A percentile compares a stretch with the other conserved stretches of the same genome.
Conservation (phyloP, 805 yeast genomes). For the Candida hispaniensis region DNA sequence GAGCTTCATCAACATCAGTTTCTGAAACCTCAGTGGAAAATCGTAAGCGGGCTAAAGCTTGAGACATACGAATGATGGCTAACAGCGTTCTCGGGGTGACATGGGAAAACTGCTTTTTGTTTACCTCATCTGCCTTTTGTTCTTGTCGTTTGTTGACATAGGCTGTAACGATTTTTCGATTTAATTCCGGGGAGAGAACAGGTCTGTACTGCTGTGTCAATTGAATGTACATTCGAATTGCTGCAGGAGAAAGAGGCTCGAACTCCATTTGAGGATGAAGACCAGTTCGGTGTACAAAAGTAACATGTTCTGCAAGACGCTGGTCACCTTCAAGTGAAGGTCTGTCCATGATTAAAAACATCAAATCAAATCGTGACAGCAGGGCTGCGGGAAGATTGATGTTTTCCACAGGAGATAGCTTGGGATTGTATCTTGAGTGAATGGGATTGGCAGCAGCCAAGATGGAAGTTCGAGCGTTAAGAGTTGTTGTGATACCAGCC, state of each 20-base stretch:
- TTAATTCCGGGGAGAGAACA: conserved; percentile 67
- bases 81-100: conserved; percentile 91
- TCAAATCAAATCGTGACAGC: conserved; percentile 84
- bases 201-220: conserved; percentile 81
- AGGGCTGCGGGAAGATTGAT: conserved; percentile 95
- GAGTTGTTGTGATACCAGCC: conserved; percentile 94
- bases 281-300: conserved; percentile 91
- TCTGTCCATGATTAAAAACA: conserved; percentile 76
- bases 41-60: conserved; percentile 85
- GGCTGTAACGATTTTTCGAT: conserved; percentile 73
- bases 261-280: conserved; percentile 64
- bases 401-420: conserved; percentile 84
- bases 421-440: conserved; percentile 87
- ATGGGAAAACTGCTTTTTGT: conserved; percentile 72
- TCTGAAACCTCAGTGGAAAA: conserved; percentile 59
- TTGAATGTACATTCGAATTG: conserved; percentile 80
- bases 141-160: conserved; percentile 91
- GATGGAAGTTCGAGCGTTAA: conserved; percentile 91
- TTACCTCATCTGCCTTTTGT: conserved; percentile 61
- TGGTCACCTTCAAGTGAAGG: conserved; percentile 75
- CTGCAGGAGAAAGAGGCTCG: conserved; percentile 64
- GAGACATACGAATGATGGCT: conserved; percentile 85
- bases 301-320: conserved; percentile 82
- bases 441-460: conserved; percentile 98
- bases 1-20: conserved; percentile 91